These are phyloP conservation scores for Phlyctochytrium planicorne DNA, from an alignment of 192 early-diverging fungal genomes.

Conservation along the genomic window DNA sequence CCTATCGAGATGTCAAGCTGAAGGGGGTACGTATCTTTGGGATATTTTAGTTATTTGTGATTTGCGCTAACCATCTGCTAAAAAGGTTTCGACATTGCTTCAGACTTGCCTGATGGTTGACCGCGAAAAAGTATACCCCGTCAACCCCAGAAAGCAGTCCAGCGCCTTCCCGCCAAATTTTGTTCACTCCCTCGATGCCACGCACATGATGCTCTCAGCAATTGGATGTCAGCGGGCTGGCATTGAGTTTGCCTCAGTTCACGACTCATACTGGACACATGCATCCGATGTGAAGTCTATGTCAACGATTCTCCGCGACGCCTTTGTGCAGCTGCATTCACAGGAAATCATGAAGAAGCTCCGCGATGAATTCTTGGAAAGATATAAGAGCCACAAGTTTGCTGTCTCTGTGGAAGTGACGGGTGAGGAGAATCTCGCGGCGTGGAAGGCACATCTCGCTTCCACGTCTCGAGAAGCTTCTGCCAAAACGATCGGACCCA, in stretches of 20 bases:
- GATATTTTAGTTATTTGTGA: neutral
- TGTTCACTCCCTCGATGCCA: conserved; percentile 95
- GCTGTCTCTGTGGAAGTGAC: conserved; percentile 46
- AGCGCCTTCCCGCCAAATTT: conserved; percentile 98
- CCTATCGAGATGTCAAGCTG: conserved; percentile 77
- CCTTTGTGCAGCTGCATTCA: conserved; percentile 85
- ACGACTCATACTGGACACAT: conserved; percentile 99
- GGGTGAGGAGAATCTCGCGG: conserved; percentile 29
- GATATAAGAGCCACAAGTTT: conserved; percentile 72
- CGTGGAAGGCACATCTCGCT: conserved; percentile 22
- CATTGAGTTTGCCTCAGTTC: conserved; percentile 90
- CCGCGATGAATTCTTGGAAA: conserved; percentile 75
- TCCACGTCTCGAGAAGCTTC: conserved; percentile 15
- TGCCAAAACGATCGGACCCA: conserved; percentile 11
- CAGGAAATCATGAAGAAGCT: conserved; percentile 83
- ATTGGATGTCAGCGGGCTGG: conserved; percentile 75
- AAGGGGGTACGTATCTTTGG: conserved; percentile 33
- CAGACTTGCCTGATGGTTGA: conserved; percentile 79
- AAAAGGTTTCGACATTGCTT: conserved; percentile 65
- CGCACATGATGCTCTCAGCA: conserved; percentile 96
- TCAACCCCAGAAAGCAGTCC: conserved; percentile 88
- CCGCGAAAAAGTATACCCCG: conserved; percentile 65
- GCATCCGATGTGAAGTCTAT: conserved; percentile 85
- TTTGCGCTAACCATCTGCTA: neutral
- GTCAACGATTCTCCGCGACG: conserved; percentile 81